Conservation (phyloP, 1,139 yeast genomes). For the Arxiozyma heterogenica region DNA sequence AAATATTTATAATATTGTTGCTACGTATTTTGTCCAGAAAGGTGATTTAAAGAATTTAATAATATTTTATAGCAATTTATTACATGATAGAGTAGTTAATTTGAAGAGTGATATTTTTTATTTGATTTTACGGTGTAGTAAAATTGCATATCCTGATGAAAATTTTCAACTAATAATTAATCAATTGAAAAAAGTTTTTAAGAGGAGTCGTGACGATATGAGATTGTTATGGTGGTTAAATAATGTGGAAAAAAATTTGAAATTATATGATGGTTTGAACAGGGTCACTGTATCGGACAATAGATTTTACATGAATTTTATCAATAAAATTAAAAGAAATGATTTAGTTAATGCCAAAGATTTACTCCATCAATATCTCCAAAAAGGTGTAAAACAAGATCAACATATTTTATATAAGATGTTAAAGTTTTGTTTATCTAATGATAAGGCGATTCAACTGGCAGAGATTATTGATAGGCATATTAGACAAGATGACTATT, state of each 20-base stretch:
- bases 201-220: not conserved
- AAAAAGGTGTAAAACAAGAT: conserved; percentile 11
- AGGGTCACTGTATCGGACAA: not conserved
- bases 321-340: not conserved
- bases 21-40: conserved; percentile 17
- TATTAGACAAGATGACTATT: conserved; percentile 2
- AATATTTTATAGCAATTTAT: conserved; percentile 11
- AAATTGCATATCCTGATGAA: conserved; percentile 2
- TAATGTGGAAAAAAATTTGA: not conserved
- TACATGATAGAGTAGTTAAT: not conserved
- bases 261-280: not conserved
- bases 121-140: conserved; percentile 12
- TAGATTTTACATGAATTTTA: not conserved
- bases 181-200: not conserved
- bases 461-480: conserved; percentile 15
- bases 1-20: conserved; percentile 12
- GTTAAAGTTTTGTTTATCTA: conserved; percentile 12
- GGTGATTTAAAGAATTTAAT: conserved; percentile 16
- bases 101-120: conserved; percentile 5
- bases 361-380: not conserved
- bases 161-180: not conserved
- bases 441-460: conserved; percentile 8
- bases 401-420: conserved; percentile 18
- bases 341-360: not conserved
- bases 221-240: conserved; percentile 2